phyloP scores from a whole-genome alignment of 148 eudicot genomes.

The Rhododendron molle region DNA sequence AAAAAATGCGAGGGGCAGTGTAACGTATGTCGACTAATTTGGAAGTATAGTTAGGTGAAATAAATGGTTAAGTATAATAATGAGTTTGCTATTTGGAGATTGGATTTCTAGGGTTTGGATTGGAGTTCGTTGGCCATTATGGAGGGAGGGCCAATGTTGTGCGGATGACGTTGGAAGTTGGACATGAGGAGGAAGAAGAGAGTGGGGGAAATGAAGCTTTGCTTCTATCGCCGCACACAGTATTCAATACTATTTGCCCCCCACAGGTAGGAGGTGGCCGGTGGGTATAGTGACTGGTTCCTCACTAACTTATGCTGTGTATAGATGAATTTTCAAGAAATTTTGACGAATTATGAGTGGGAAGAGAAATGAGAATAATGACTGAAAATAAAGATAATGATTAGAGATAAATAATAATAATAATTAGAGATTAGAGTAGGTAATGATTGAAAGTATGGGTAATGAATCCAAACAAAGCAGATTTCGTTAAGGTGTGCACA shows the following conservation, averaged over 20 bases:
- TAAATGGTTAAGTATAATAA: not conserved
- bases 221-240: conserved; percentile 2
- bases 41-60: not conserved
- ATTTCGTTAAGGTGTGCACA: too few relatives aligned
- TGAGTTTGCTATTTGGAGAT: not conserved
- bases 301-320: too few relatives aligned
- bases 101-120: conserved; percentile 11
- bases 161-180: not conserved
- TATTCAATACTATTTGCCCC: not conserved
- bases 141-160: not conserved
- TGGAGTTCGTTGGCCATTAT: not conserved
- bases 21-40: not conserved
- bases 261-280: too few relatives aligned
- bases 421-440: too few relatives aligned
- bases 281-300: too few relatives aligned
- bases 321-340: too few relatives aligned
- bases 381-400: too few relatives aligned
- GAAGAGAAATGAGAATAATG: too few relatives aligned
- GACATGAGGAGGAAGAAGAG: not conserved
- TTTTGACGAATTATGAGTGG: too few relatives aligned
- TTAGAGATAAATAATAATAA: too few relatives aligned
- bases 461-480: too few relatives aligned
- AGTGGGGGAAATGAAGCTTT: not conserved
- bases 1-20: not conserved
- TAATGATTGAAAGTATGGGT: too few relatives aligned